A percentile compares a stretch with the other conserved stretches of the same genome.
These are phyloP conservation scores for Backusella mclennaniae DNA, from an alignment of 192 early-diverging fungal genomes.

Conservation along the genomic window DNA sequence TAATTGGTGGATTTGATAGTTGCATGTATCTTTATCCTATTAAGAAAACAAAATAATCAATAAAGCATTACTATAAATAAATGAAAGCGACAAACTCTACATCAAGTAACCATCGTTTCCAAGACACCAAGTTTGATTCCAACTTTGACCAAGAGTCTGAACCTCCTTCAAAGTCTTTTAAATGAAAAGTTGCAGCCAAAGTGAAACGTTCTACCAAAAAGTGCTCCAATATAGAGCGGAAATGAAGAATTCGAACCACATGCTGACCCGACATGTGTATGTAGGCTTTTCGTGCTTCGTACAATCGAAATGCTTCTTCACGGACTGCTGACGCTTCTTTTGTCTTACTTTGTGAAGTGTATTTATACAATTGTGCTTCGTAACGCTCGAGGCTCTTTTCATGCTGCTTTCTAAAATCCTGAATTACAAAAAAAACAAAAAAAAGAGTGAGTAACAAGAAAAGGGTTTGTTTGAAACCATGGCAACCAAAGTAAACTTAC, in stretches of 20 bases:
- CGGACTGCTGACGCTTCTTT: constrained; percentile 61
- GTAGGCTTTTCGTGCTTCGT: constrained; percentile 61
- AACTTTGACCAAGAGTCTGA: constrained; percentile 45
- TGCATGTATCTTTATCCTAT: constrained; percentile 39
- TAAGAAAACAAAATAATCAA: not conserved
- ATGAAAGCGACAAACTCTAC: constrained; percentile 10
- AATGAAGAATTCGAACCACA: constrained; percentile 46
- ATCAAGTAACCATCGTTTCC: constrained; percentile 39
- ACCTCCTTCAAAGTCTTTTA: constrained; percentile 41
- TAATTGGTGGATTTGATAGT: constrained; percentile 30
- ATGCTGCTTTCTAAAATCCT: constrained; percentile 42
- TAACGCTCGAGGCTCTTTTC: constrained; percentile 59
- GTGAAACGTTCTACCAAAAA: constrained; percentile 42
- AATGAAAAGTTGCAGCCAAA: constrained; percentile 24
- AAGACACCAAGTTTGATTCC: constrained; percentile 36
- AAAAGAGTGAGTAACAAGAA: not conserved
- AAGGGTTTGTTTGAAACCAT: not conserved
- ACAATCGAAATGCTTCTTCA: constrained; percentile 66
- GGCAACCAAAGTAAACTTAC: constrained; percentile 28
- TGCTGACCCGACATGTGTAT: constrained; percentile 56
- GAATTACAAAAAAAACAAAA: constrained; percentile 6
- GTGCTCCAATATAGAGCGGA: constrained; percentile 47
- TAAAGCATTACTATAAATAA: not conserved
- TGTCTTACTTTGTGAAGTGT: constrained; percentile 50
- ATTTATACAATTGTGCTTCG: constrained; percentile 56